Conservation (phyloP, 2,329 filamentous ascomycete species). For the Cyanodermella asteris region DNA sequence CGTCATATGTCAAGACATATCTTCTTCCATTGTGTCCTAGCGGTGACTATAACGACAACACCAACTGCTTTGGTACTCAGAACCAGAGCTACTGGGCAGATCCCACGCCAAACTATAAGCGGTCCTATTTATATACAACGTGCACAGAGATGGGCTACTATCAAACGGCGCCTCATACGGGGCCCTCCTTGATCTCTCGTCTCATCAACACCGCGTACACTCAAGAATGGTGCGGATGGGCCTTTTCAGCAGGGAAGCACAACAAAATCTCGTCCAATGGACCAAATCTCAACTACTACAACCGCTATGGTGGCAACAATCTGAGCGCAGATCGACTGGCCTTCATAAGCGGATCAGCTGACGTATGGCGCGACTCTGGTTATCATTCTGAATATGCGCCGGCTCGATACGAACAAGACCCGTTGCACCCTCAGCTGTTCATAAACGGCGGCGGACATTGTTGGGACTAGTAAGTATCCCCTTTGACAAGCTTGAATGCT, state of each 20-base stretch:
- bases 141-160: conserved; percentile 29
- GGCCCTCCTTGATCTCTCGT: conserved; percentile 25
- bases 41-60: conserved; percentile 10
- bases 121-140: conserved; percentile 29
- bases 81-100: conserved; percentile 24
- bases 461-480: no score
- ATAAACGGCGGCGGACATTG: conserved; percentile 31
- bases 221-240: conserved; percentile 34
- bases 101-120: conserved; percentile 16
- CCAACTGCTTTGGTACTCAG: conserved; percentile 26
- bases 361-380: conserved; percentile 31
- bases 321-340: conserved; percentile 25
- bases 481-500: no score
- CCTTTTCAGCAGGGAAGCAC: conserved; percentile 25
- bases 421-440: conserved; percentile 27
- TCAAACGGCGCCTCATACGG: conserved; percentile 22
- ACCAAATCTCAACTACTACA: conserved; percentile 22
- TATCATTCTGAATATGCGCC: conserved; percentile 26
- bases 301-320: conserved; percentile 26
- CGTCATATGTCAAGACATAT: conserved; percentile 26
- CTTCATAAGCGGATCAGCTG: conserved; percentile 29
- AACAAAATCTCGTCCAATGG: conserved; percentile 22
- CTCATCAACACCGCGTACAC: conserved; percentile 27
- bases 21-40: conserved; percentile 23
- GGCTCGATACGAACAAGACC: conserved; percentile 17